Percentiles rank a stretch among this genome's conserved stretches.
Conservation (phyloP, 2,329 filamentous ascomycete species). For the Coniochaeta prunicola region DNA sequence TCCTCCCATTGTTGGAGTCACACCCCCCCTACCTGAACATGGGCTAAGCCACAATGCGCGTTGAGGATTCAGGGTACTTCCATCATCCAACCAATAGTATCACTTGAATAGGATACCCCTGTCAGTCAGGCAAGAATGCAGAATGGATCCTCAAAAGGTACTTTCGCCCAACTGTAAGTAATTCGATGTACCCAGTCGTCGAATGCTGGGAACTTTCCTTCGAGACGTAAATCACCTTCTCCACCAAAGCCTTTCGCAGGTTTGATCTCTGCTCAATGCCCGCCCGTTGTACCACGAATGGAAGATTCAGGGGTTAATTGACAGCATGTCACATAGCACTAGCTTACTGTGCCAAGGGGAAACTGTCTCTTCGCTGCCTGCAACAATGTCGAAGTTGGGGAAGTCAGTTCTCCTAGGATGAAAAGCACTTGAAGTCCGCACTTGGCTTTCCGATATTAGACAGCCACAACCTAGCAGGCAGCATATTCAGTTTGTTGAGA, state of each 20-base stretch:
- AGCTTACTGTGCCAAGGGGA: no score
- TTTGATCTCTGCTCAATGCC: neutral
- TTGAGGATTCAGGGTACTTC: neutral
- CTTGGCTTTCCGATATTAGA: neutral
- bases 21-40: slow-evolving; percentile 4
- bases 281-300: neutral
- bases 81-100: slow-evolving; percentile 7
- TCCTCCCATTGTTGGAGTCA: slow-evolving; percentile 8
- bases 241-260: neutral
- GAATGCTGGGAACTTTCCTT: neutral
- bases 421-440: no score
- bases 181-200: neutral
- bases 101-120: neutral
- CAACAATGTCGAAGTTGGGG: no score
- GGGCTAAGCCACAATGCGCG: slow-evolving; percentile 2
- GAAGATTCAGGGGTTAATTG: neutral
- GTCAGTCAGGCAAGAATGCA: slow-evolving; percentile 15
- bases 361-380: no score
- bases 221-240: neutral
- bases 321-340: neutral
- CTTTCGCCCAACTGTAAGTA: slow-evolving; percentile 1
- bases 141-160: slow-evolving; percentile 8
- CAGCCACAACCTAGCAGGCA: neutral
- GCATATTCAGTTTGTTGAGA: no score
- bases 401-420: no score